phyloP scores from a whole-genome alignment of 1,284 basidiomycete genomes.

The Rhodotorula sp. region DNA sequence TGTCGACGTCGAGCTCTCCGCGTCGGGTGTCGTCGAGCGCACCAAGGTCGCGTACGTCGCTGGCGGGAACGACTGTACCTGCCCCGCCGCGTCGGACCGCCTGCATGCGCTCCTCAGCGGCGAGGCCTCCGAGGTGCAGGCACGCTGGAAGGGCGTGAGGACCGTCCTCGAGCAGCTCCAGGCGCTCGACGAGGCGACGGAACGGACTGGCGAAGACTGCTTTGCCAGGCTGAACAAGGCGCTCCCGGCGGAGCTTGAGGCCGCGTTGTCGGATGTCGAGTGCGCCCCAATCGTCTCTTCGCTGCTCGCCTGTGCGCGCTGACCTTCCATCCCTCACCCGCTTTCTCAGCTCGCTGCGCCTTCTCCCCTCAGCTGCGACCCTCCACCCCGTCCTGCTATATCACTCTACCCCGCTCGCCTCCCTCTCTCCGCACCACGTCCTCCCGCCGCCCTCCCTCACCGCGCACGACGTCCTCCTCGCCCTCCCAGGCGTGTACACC shows the following conservation, averaged over 20 bases:
- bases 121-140: not conserved
- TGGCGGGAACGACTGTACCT: constrained; percentile 6
- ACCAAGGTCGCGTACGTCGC: constrained; percentile 36
- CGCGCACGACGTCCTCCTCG: not conserved
- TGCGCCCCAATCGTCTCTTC: not conserved
- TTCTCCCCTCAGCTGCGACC: not conserved
- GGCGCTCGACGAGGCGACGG: constrained; percentile 28
- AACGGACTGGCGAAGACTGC: constrained; percentile 21
- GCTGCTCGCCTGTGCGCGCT: not conserved
- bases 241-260: not conserved
- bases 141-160: constrained; percentile 13
- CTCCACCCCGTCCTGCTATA: constrained; percentile 7
- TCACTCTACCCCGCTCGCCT: not conserved
- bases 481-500: too few relatives aligned
- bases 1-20: constrained; percentile 28
- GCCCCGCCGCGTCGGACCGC: not conserved
- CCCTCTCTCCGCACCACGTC: not conserved
- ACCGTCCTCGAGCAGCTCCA: constrained; percentile 15
- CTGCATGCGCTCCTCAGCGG: not conserved
- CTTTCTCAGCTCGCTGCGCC: too few relatives aligned
- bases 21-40: constrained; percentile 5
- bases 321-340: not conserved
- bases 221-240: not conserved
- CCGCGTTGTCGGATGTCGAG: not conserved
- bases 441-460: not conserved